Percentiles rank a stretch among this genome's conserved stretches.
These are phyloP conservation scores for Pseudoscleropodium purum DNA, from an alignment of 225 moss, liverwort and hornwort species.

Conservation along the genomic window DNA sequence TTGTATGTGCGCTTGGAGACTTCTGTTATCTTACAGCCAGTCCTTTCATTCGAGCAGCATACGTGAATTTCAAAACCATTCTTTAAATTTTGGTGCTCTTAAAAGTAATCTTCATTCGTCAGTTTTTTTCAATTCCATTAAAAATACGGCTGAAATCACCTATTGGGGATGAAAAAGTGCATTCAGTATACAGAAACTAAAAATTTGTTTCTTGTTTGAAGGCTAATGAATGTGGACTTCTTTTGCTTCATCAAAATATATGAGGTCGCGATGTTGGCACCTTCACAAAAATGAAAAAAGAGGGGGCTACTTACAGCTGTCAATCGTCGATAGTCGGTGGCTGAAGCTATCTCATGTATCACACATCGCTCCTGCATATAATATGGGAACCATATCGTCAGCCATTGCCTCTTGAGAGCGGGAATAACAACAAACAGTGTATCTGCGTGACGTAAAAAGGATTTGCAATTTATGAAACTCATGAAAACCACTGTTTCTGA, in stretches of 20 bases:
- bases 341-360: constrained; percentile 69
- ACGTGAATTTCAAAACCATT: neutral
- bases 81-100: neutral
- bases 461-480: neutral
- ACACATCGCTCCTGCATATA: constrained; percentile 52
- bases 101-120: neutral
- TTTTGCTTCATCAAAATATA: neutral
- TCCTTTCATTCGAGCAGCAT: neutral
- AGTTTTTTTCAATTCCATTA: too few species aligned
- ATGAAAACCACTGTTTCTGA: neutral
- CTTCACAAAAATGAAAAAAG: neutral
- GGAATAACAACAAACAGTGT: neutral
- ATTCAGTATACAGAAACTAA: neutral
- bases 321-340: constrained; percentile 68
- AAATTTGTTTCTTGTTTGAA: neutral
- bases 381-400: neutral
- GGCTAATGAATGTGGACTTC: neutral
- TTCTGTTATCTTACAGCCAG: neutral
- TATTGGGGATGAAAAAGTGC: neutral
- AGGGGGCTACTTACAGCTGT: constrained; percentile 33
- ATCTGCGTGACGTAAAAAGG: neutral
- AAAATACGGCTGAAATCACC: neutral
- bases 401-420: neutral
- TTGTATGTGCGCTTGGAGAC: neutral
- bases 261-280: neutral